Evolutionary conservation across 192 early-diverging fungal species (phyloP), one percentile per base, ranked within the genome.

Genomic region (Backusella liffmaniae): DNA sequence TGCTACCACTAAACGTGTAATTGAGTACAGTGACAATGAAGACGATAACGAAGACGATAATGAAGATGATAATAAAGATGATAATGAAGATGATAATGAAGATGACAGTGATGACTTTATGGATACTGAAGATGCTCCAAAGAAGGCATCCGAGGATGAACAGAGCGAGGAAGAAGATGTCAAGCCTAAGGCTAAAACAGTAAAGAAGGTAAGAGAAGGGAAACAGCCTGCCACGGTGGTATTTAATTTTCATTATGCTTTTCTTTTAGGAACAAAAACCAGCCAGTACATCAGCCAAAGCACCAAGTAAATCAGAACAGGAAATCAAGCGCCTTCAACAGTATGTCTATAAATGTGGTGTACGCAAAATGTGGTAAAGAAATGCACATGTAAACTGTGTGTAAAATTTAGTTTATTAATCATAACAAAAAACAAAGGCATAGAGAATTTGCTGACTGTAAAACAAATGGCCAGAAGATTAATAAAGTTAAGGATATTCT

Each of bases 401-500:
- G 29, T 21, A 18, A 56, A 2, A 0, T 7, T 35, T 23, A 1
- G 9, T 7, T 1, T 30, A 36, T n/a, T 41, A 44, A 16, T 41
- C 7, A 46, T 46, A n/a, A 32, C 30, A 30, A 1, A 30, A 34
- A 23, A 21, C 29, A 39, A 21, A 76, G 68, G 75, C 37, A 77
- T 18, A 87, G 86, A 71, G 86, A 86, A 70, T 77, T 86, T 41
- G 77, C 78, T 9, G 78, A 59, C 34, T 78, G 82, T 9, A 81
- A 84, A 74, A 83, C 74, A 56, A 73, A 37, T 5, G 78, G 77
- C 26, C 73, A 83, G 74, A 85, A 89, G 70, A 75, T 87, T 37
- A 83, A 76, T 18, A 82, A 83, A 59, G 65, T 89, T 15, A 84
- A 89, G 66, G 72, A 76, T 13, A 56, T 84, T 8, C 73, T 89